Evolutionary conservation across 768 basidiomycete genomes (phyloP), one percentile per base, ranked within the genome.

Genomic region (Mycena venus): DNA sequence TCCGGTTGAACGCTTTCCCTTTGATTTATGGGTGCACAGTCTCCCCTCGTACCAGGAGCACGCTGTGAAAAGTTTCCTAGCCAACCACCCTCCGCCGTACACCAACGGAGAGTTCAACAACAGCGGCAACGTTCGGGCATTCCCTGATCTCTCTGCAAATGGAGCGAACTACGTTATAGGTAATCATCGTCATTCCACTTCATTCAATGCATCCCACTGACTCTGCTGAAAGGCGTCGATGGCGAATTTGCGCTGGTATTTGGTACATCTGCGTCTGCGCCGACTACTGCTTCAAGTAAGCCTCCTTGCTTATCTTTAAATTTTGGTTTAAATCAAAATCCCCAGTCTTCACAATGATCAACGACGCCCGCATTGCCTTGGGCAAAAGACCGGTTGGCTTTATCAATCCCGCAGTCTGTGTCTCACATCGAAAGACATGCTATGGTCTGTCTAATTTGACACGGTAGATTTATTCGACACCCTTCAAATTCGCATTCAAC

Each of bases 301-400:
- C n/a, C n/a, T n/a, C n/a, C n/a, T n/a, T n/a, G n/a, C n/a, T n/a
- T n/a, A n/a, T n/a, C n/a, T n/a, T n/a, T n/a, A n/a, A n/a, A n/a
- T n/a, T n/a, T n/a, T n/a, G n/a, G n/a, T n/a, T n/a, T n/a, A n/a
- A n/a, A n/a, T n/a, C n/a, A n/a, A n/a, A n/a, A n/a, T n/a, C n/a
- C n/a, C n/a, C n/a, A n/a, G n/a, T 91, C 31, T 81, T 91, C 55
- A 83, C 90, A 4, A 80, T 90, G 79, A 80, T 91, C 47, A 91
- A 91, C 68, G 90, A 91, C 75, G 89, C 87, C 0, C 85, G 90
- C 4, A 77, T 91, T 27, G 82, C 84, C 5, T 10, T 15, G 1
- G 82, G 83, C 17, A 90, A 90, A 78, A 60, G 75, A 0, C 80
- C 89, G 0, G 83, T 91, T 34, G 90, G 88, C 4, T 90, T 88